A percentile compares a stretch with the other conserved stretches of the same genome.
Evolutionary conservation across 108 stramenopile genomes (phyloP).

Genomic region (Fragilariopsis cylindrus): DNA sequence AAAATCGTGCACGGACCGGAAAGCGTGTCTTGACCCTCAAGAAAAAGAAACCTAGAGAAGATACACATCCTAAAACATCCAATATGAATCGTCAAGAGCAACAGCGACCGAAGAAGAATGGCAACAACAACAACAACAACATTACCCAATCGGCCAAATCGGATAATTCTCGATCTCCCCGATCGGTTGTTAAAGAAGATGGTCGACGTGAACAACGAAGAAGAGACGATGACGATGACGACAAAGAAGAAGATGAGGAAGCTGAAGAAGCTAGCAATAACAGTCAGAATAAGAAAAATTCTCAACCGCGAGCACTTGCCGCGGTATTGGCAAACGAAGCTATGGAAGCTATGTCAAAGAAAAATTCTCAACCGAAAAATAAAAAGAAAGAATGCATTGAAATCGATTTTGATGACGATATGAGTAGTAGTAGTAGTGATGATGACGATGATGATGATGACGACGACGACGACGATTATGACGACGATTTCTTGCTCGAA

Average conservation of each 20-base stretch:
- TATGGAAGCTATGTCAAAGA: background rate
- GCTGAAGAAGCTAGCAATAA: background rate
- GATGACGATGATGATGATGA: background rate
- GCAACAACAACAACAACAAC: background rate
- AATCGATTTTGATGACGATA: background rate
- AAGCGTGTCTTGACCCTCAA: slow-evolving; percentile 10
- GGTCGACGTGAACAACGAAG: background rate
- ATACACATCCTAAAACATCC: slow-evolving; percentile 6
- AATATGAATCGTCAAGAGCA: background rate
- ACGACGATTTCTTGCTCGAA: background rate
- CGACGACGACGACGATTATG: background rate
- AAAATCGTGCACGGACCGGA: background rate
- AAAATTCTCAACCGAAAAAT: background rate
- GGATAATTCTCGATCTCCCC: background rate
- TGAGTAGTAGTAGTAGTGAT: background rate
- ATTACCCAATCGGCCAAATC: background rate
- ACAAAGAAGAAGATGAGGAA: background rate
- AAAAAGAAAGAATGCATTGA: background rate
- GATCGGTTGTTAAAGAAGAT: background rate
- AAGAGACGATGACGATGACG: background rate
- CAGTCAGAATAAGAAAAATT: background rate
- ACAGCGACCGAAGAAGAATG: slow-evolving; percentile 1
- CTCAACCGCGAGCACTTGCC: background rate
- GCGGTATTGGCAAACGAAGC: too few relatives aligned
- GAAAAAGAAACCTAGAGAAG: slow-evolving; percentile 10